Evolutionary conservation across 2,329 filamentous ascomycete species (phyloP).

Genomic region (Fusarium sp.): DNA sequence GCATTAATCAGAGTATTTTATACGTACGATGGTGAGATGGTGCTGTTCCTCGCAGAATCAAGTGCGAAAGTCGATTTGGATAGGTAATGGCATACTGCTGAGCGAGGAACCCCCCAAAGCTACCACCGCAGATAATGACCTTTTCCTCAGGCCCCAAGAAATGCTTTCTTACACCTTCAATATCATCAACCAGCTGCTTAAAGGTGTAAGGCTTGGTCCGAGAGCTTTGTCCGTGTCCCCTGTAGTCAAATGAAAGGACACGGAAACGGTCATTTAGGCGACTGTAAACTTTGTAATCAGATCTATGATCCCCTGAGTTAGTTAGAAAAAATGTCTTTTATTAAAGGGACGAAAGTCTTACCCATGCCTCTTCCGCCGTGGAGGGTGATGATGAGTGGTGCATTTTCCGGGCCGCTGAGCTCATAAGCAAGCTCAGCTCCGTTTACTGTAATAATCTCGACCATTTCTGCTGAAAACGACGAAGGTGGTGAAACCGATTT

Average conservation of each 20-base stretch:
- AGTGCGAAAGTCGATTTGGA: conserved; percentile 9
- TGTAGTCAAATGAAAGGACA: conserved; percentile 32
- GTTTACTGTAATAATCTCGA: conserved; percentile 15
- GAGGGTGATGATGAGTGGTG: conserved; percentile 30
- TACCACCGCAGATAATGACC: conserved; percentile 31
- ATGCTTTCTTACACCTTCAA: conserved; percentile 21
- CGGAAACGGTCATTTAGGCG: conserved; percentile 15
- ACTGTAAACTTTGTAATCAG: conserved; percentile 28
- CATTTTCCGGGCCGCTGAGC: conserved; percentile 17
- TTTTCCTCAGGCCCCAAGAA: conserved; percentile 10
- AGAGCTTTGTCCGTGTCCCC: conserved; percentile 34
- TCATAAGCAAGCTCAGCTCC: conserved; percentile 28
- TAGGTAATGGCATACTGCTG: conserved; percentile 35
- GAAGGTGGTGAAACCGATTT: not conserved
- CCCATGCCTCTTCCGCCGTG: conserved; percentile 36
- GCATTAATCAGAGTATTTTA: not conserved
- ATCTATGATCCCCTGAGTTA: conserved; percentile 21
- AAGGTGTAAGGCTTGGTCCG: conserved; percentile 36
- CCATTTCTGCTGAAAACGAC: conserved; percentile 3
- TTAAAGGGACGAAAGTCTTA: not conserved
- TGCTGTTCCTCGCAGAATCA: conserved; percentile 32
- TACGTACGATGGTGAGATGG: conserved; percentile 32
- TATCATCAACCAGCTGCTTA: conserved; percentile 30
- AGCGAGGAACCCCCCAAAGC: conserved; percentile 34
- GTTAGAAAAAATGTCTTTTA: not conserved